Evolutionary conservation across 768 basidiomycete genomes (phyloP).

Genomic region (Mycena vitilis): DNA sequence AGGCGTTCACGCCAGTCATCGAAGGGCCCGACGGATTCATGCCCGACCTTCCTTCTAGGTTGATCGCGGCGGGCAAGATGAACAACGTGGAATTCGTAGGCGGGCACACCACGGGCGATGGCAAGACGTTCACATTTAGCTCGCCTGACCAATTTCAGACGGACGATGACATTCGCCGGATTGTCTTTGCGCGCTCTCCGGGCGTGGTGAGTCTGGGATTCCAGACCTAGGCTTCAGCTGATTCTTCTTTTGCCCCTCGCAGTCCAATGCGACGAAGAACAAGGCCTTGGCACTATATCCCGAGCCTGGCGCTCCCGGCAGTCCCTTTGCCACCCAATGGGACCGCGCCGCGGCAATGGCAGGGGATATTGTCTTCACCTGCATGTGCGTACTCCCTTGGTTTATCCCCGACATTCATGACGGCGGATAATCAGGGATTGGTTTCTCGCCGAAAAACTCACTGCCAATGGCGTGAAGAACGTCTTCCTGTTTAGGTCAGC

Average conservation of each 20-base stretch:
- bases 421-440: too few relatives aligned
- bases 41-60: slow-evolving; percentile 50
- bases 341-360: slow-evolving; percentile 55
- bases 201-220: slow-evolving; percentile 51
- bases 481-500: slow-evolving; percentile 52
- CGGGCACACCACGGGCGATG: slow-evolving; percentile 57
- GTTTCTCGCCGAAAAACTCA: slow-evolving; percentile 49
- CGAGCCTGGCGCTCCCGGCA: slow-evolving; percentile 45
- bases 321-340: slow-evolving; percentile 53
- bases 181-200: slow-evolving; percentile 50
- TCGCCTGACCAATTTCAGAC: slow-evolving; percentile 50
- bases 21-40: slow-evolving; percentile 46
- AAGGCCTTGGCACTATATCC: slow-evolving; percentile 53
- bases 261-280: slow-evolving; percentile 52
- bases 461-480: slow-evolving; percentile 44
- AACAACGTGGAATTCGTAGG: slow-evolving; percentile 49
- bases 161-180: slow-evolving; percentile 51
- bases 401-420: background rate
- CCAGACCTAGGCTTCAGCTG: too few relatives aligned
- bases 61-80: slow-evolving; percentile 49
- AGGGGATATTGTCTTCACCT: slow-evolving; percentile 55
- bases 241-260: background rate
- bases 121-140: slow-evolving; percentile 53
- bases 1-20: slow-evolving; percentile 44
- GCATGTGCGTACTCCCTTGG: slow-evolving; percentile 48